Conservation (phyloP, 495 filamentous ascomycete genomes). For the Xylaria castorea region DNA sequence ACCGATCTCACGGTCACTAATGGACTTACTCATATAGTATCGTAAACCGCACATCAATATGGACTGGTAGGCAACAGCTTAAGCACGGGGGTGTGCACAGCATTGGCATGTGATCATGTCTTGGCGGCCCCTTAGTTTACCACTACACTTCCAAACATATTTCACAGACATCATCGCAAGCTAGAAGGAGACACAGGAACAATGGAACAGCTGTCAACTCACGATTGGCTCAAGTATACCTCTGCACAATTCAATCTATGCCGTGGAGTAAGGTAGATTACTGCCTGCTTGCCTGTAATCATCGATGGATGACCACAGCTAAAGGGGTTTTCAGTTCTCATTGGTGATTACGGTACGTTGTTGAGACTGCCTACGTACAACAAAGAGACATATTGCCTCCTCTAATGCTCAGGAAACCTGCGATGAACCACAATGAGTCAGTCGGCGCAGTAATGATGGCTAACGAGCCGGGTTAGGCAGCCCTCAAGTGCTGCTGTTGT, state of each 20-base stretch:
- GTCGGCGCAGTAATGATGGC: background rate
- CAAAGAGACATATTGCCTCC: background rate
- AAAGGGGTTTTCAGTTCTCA: background rate
- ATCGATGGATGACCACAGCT: background rate
- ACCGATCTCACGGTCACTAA: background rate
- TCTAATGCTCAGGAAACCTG: background rate
- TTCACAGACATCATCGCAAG: background rate
- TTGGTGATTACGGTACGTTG: no score
- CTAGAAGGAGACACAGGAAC: constrained; percentile 4
- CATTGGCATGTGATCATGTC: constrained; percentile 19
- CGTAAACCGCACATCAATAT: constrained; percentile 1
- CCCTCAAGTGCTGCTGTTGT: background rate
- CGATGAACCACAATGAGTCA: background rate
- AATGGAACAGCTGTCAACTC: constrained; percentile 14
- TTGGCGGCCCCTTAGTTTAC: background rate
- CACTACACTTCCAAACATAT: background rate
- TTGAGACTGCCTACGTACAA: background rate
- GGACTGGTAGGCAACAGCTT: constrained; percentile 7
- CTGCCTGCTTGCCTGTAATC: background rate
- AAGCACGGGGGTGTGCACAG: constrained; percentile 10
- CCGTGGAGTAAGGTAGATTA: background rate
- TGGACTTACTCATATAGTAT: background rate
- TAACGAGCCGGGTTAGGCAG: background rate
- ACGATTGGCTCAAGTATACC: background rate
- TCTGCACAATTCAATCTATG: background rate